These are phyloP conservation scores for Sapria himalayana DNA, from an alignment of 345 rosid species.

Conservation along the genomic window DNA sequence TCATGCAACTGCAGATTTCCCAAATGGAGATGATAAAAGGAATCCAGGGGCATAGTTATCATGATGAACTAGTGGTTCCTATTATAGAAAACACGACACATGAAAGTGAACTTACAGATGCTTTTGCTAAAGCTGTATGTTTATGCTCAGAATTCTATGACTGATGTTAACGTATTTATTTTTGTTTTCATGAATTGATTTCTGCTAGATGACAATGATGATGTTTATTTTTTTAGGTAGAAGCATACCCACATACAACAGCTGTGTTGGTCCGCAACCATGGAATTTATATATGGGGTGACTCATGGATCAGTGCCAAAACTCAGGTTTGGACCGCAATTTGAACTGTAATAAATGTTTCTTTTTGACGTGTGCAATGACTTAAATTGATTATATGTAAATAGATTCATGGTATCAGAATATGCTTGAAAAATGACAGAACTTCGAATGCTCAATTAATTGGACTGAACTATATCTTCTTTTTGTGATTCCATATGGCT, in stretches of 20 bases:
- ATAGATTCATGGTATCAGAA: no score
- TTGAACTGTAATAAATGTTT: no score
- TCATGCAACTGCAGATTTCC: slow-evolving; percentile 35
- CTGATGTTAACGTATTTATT: not conserved
- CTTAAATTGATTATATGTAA: no score
- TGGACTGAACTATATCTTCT: no score
- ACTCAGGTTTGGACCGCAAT: slow-evolving; percentile 58
- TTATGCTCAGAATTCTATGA: no score
- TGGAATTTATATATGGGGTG: slow-evolving; percentile 89
- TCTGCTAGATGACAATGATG: not conserved
- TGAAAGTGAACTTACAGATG: slow-evolving; percentile 78
- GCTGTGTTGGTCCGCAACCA: slow-evolving; percentile 95
- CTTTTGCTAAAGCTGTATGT: slow-evolving; percentile 76
- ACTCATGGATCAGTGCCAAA: slow-evolving; percentile 93
- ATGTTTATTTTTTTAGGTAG: slow-evolving; percentile 43
- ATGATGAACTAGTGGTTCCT: slow-evolving; percentile 85
- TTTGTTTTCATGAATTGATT: not conserved
- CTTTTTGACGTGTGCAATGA: no score
- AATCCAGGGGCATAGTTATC: slow-evolving; percentile 88
- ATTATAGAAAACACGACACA: slow-evolving; percentile 87
- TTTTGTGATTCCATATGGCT: no score
- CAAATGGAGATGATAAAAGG: slow-evolving; percentile 99
- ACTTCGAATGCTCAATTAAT: no score
- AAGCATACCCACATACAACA: slow-evolving; percentile 77
- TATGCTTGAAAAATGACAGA: no score